Evolutionary conservation across 192 early-diverging fungal genomes (phyloP).

Genomic region (Podila epigama): DNA sequence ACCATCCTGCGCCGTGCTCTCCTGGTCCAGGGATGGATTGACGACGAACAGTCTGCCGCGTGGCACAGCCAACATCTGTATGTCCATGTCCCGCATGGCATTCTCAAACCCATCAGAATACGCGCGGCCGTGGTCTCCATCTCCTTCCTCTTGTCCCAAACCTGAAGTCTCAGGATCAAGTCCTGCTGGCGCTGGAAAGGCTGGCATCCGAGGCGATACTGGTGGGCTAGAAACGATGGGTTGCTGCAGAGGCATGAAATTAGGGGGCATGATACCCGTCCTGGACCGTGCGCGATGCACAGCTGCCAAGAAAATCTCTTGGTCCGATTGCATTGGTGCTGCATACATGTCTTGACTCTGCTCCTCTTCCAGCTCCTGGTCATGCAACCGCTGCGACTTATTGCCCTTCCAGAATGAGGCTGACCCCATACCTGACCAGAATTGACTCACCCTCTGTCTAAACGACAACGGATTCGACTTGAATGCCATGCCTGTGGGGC

Average conservation of each 20-base stretch:
- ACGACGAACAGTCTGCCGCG: conserved; percentile 43
- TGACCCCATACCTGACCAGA: conserved; percentile 3
- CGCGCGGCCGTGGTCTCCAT: conserved; percentile 7
- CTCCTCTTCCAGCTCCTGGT: conserved; percentile 12
- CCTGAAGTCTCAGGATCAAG: neutral
- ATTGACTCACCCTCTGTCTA: conserved; percentile 18
- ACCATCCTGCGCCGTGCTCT: neutral
- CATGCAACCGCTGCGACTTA: conserved; percentile 20
- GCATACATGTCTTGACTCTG: conserved; percentile 4
- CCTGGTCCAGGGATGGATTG: conserved; percentile 15
- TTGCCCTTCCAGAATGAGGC: conserved; percentile 8
- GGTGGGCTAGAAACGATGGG: conserved; percentile 21
- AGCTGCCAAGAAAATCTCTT: conserved; percentile 45
- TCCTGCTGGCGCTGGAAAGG: conserved; percentile 2
- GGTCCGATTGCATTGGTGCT: conserved; percentile 16
- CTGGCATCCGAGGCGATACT: conserved; percentile 13
- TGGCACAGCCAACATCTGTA: conserved; percentile 43
- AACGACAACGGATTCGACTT: conserved; percentile 9
- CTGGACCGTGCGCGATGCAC: conserved; percentile 41
- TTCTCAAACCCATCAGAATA: conserved; percentile 50
- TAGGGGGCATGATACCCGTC: conserved; percentile 22
- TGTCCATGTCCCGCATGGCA: conserved; percentile 44
- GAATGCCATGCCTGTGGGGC: conserved; percentile 35
- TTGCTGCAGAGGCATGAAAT: conserved; percentile 30
- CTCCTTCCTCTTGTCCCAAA: neutral